Evolutionary conservation across 1,139 yeast species (phyloP), one percentile per base, ranked within the genome.

Genomic region (Debaryomyces subglobosus): DNA sequence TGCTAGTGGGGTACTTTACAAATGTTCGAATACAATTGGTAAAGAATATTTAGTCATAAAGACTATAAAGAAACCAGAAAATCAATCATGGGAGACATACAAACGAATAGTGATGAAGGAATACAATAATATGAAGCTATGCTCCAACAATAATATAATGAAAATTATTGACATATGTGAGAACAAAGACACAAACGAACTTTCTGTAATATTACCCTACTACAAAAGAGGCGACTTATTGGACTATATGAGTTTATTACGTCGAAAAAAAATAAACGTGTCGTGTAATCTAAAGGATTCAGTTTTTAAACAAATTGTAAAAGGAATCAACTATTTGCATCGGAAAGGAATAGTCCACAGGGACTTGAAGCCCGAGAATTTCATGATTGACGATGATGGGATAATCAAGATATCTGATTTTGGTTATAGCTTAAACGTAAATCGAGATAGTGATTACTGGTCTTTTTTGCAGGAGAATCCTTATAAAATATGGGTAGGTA

Each of bases 361-460:
- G 13, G 86, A 81, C 55, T 62, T 81, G 42, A 81, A 81, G 56
- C 85, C 85, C 1, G 85, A 81, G 54, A 81, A 81, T 56, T 68
- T 77, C 33, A 58, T 81, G 30, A 71, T 81, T 36, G 82, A 75
- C 54, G 60, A 59, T 6, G 57, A 64, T 9, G 86, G 86, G 0
- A 61, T 63, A 2, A 62, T 81, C 15, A 76, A 77, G 48, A 68
- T 79, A 36, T 68, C 76, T 20, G 86, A 81, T 59, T 81, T 81
- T 57, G 84, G 85, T 1, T 80, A 76, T 61, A 73, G 79, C 25
- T 49, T 80, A 13, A 67, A 74, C 51, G 53, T 77, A 16, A 47
- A 55, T 6, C 25, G 51, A 4, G 58, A 53, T 9, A 48, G 49
- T 35, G 52, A 57, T 24, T 55, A 59, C n/a, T 54, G 59, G 52